Evolutionary conservation across 345 rosid species (phyloP), one percentile per base, ranked within the genome.

Genomic region (Brassica carinata): DNA sequence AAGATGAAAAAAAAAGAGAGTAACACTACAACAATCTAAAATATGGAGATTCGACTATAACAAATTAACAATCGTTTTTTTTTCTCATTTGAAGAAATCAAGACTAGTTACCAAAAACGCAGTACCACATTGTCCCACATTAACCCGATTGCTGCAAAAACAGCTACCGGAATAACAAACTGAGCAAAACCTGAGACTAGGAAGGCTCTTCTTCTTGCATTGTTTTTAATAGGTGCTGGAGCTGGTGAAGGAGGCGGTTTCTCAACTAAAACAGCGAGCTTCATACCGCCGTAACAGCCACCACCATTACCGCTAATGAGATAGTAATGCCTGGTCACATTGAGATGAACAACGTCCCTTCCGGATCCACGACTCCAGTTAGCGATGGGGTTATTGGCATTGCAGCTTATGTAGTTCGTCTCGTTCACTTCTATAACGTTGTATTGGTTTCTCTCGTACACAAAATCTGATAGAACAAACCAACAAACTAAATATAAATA

Each of bases 311-410:
- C 97, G 19, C 97, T 94, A 38, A 94, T 77, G 78, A 94, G 80
- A 78, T 91, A 96, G 88, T 86, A 94, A 23, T 83, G 74, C 2
- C 92, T 88, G 4, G 97, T 96, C 64, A 76, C 94, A 6, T 96
- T 96, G 74, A 96, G 89, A 5, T 91, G 97, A 84, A 92, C 97
- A 8, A 94, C 87, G 30, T 96, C 99, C 68, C 99, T 88, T 77
- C 99, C 98, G 2, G 95, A 91, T 72, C 99, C 98, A 7, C 64
- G 87, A 10, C 94, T 96, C 97, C 95, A 96, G 59, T 92, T 94
- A 59, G 87, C 87, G 23, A 91, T 88, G 8, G 92, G 91, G 72
- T 92, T 88, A 33, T 90, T 89, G 0, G 94, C 36, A 51, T 86
- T 93, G 89, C 99, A 96, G 0, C 70, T 72, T 85, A 85, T 85